A percentile compares a stretch with the other conserved stretches of the same genome.
Conservation (phyloP, 1,284 basidiomycete genomes). For the Puccinia horiana region DNA sequence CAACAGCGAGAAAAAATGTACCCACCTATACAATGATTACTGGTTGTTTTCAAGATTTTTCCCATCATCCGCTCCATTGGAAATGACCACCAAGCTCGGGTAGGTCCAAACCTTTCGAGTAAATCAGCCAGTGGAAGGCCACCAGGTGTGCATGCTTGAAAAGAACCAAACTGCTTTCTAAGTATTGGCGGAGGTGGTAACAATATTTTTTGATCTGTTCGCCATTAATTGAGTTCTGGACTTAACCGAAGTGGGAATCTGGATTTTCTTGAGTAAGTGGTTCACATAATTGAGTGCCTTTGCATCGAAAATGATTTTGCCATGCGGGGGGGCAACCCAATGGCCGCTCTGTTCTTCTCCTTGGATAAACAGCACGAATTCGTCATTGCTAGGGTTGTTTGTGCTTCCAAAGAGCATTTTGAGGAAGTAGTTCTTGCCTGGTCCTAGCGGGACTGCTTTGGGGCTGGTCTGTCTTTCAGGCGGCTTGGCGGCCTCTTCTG, state of each 20-base stretch:
- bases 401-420: too few relatives aligned
- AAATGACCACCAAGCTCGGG: slow-evolving; percentile 35
- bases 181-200: slow-evolving; percentile 4
- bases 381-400: slow-evolving; percentile 1
- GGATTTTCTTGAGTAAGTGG: not conserved
- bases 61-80: slow-evolving; percentile 34
- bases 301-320: slow-evolving; percentile 17
- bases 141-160: not conserved
- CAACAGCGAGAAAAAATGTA: too few relatives aligned
- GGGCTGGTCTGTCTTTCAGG: too few relatives aligned
- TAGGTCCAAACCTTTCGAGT: slow-evolving; percentile 39
- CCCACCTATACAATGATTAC: slow-evolving; percentile 33
- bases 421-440: too few relatives aligned
- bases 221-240: not conserved
- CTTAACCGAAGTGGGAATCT: slow-evolving; percentile 19
- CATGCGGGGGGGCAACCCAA: not conserved
- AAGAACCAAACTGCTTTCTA: slow-evolving; percentile 11
- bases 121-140: slow-evolving; percentile 36
- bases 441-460: too few relatives aligned
- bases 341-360: slow-evolving; percentile 5
- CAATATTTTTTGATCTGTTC: slow-evolving; percentile 25
- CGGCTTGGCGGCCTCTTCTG: too few relatives aligned
- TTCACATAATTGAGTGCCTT: not conserved
- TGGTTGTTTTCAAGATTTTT: slow-evolving; percentile 6
- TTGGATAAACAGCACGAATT: slow-evolving; percentile 10